These are phyloP conservation scores for Spathaspora boniae DNA, from an alignment of 805 yeast species.

Conservation along the genomic window DNA sequence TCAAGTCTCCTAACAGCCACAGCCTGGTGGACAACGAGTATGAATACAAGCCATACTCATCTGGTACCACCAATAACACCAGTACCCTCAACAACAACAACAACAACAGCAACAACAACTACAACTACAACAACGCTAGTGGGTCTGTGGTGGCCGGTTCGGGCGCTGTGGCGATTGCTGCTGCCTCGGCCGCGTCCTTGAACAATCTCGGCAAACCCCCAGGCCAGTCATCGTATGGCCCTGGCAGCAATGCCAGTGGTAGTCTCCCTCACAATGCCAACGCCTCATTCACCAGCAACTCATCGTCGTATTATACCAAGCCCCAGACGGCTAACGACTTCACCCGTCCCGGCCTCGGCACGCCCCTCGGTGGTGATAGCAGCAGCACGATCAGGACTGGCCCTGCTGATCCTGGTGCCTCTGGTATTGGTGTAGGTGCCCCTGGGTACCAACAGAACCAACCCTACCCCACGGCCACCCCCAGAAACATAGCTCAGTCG, in stretches of 20 bases:
- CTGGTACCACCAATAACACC: neutral
- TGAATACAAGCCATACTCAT: slow-evolving; percentile 15
- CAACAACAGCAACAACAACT: slow-evolving; percentile 3
- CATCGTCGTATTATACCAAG: slow-evolving; percentile 28
- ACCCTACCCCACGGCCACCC: slow-evolving; percentile 17
- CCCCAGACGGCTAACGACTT: slow-evolving; percentile 34
- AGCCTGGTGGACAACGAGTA: slow-evolving; percentile 22
- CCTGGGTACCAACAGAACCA: too few species aligned
- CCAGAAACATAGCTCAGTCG: too few species aligned
- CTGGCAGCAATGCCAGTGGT: too few species aligned
- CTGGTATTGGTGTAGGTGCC: neutral
- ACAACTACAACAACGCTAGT: neutral
- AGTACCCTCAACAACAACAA: slow-evolving; percentile 1
- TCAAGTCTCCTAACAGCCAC: slow-evolving; percentile 3
- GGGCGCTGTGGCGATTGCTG: slow-evolving; percentile 6
- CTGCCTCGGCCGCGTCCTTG: too few species aligned
- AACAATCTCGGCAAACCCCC: too few species aligned
- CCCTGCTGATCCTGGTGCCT: neutral
- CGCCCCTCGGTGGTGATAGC: too few species aligned
- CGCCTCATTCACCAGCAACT: slow-evolving; percentile 9
- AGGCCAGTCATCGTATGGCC: slow-evolving; percentile 4
- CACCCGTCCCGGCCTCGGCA: too few species aligned
- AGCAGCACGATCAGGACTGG: neutral
- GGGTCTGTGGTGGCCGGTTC: neutral
- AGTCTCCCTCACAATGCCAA: too few species aligned